Evolutionary conservation across 495 filamentous ascomycete species (phyloP).

Genomic region (Aspergillus cavernicola): DNA sequence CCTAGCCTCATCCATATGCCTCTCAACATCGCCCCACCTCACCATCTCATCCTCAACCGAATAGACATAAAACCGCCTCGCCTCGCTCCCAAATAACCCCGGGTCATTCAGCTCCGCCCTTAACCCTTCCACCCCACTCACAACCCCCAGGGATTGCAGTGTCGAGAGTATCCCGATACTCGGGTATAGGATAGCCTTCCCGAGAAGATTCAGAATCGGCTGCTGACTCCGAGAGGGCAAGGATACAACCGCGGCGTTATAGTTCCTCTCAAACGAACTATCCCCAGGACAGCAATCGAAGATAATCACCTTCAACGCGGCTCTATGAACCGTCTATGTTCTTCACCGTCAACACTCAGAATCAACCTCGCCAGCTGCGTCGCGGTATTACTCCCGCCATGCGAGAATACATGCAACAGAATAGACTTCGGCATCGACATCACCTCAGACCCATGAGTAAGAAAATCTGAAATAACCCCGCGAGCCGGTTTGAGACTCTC

Average conservation of each 20-base stretch:
- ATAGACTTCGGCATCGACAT: background rate
- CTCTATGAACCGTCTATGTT: too few relatives aligned
- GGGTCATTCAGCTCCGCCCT: constrained; percentile 6
- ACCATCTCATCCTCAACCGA: constrained; percentile 5
- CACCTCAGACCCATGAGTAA: background rate
- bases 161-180: background rate
- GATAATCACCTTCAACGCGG: too few relatives aligned
- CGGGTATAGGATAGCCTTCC: background rate
- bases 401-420: constrained; percentile 14
- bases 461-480: background rate
- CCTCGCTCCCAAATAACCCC: background rate
- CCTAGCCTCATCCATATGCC: background rate
- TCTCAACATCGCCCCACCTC: constrained; percentile 1
- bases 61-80: constrained; percentile 5
- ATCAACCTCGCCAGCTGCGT: constrained; percentile 1
- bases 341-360: background rate
- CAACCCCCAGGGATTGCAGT: background rate
- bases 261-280: background rate
- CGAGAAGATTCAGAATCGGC: too few relatives aligned
- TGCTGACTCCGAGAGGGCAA: background rate
- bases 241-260: background rate
- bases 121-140: background rate
- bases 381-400: constrained; percentile 5
- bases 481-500: background rate
- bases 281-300: constrained; percentile 12